Conservation (phyloP, 345 rosid genomes). For the Populus tremula region DNA sequence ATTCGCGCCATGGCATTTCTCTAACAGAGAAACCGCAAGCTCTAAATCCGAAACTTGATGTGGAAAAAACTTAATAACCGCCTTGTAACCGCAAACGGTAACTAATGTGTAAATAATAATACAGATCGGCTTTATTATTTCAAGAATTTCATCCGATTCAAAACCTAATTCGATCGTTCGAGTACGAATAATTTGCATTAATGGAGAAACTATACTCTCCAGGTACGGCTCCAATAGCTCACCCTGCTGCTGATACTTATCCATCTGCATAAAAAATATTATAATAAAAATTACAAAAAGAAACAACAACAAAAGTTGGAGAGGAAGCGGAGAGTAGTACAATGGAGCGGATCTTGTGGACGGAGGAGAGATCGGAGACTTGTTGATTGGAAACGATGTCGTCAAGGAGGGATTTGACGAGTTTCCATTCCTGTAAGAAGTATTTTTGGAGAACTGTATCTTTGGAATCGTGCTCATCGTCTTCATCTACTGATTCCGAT, state of each 20-base stretch:
- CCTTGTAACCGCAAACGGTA: slow-evolving; percentile 88
- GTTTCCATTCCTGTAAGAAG: slow-evolving; percentile 83
- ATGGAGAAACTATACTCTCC: slow-evolving; percentile 75
- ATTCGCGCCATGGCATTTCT: slow-evolving; percentile 62
- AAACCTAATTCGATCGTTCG: slow-evolving; percentile 50
- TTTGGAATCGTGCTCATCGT: slow-evolving; percentile 71
- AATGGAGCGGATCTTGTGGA: slow-evolving; percentile 74
- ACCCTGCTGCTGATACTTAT: slow-evolving; percentile 90
- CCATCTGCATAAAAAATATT: slow-evolving; percentile 49
- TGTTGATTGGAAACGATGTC: slow-evolving; percentile 60
- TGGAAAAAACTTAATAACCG: slow-evolving; percentile 82
- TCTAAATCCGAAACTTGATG: slow-evolving; percentile 93
- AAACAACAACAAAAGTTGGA: background rate
- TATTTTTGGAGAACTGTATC: slow-evolving; percentile 71
- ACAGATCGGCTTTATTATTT: slow-evolving; percentile 69
- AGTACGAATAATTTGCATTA: slow-evolving; percentile 68
- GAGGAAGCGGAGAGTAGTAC: slow-evolving; percentile 33
- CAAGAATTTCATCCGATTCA: slow-evolving; percentile 50
- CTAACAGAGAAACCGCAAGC: slow-evolving; percentile 78
- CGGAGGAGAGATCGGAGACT: slow-evolving; percentile 58
- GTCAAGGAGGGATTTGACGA: slow-evolving; percentile 69
- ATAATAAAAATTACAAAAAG: too few relatives aligned
- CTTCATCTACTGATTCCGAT: slow-evolving; percentile 40
- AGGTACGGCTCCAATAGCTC: slow-evolving; percentile 85
- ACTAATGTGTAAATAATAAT: slow-evolving; percentile 77